Percentiles rank a stretch among this genome's conserved stretches.
These are phyloP conservation scores for Elsinoe australis DNA, from an alignment of 2,329 filamentous ascomycete species.

Conservation along the genomic window DNA sequence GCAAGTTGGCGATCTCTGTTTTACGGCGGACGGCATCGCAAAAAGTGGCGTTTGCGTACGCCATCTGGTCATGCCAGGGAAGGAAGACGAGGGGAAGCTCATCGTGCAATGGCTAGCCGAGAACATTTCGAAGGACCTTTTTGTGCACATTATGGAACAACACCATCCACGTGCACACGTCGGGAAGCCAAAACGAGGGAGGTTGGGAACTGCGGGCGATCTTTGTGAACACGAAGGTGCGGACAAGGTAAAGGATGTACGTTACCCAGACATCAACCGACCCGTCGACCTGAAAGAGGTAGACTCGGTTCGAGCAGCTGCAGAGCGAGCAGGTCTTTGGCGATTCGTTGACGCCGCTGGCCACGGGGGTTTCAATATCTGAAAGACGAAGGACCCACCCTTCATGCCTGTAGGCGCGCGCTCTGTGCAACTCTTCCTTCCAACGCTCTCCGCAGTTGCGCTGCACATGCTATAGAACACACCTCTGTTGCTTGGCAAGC, in stretches of 20 bases:
- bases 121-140: slow-evolving; percentile 65
- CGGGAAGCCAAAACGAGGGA: slow-evolving; percentile 53
- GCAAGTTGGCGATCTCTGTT: slow-evolving; percentile 68
- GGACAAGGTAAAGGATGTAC: slow-evolving; percentile 39
- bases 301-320: slow-evolving; percentile 57
- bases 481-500: too few species aligned
- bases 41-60: slow-evolving; percentile 68
- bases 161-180: slow-evolving; percentile 76
- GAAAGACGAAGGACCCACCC: too few species aligned
- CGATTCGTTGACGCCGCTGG: slow-evolving; percentile 62
- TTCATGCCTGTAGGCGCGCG: too few species aligned
- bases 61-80: slow-evolving; percentile 79
- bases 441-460: too few species aligned
- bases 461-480: too few species aligned
- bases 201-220: slow-evolving; percentile 23
- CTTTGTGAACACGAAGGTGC: slow-evolving; percentile 28
- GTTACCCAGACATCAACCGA: slow-evolving; percentile 75
- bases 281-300: slow-evolving; percentile 58
- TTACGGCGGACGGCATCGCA: slow-evolving; percentile 72
- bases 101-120: slow-evolving; percentile 71
- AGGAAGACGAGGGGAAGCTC: slow-evolving; percentile 61
- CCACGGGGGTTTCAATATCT: slow-evolving; percentile 49
- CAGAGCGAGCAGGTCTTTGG: slow-evolving; percentile 66
- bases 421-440: too few species aligned
- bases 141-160: slow-evolving; percentile 85